Base-by-base conservation (phyloP, 1,284 basidiomycete genomes). In the Calocybe gambosa region DNA sequence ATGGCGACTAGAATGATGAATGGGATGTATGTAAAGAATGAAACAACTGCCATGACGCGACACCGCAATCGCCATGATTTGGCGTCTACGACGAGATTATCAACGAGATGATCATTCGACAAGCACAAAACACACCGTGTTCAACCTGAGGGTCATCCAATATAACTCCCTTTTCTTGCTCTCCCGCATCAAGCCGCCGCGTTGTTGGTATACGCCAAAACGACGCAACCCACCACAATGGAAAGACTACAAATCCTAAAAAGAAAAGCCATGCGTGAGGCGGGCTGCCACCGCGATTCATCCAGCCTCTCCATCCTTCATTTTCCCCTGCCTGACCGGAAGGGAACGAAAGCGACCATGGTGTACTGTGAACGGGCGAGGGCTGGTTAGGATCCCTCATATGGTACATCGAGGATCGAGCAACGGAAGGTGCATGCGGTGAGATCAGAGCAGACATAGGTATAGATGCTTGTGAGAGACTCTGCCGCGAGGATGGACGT, bases 141-240 rank as follows among this genome's bases (percentile, higher is more conserved):
- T 88, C 85, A 45, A 87, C 75, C 57, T 87, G 84, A 18, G 85
- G 85, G 62, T 88, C 85, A 56, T 88, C 85, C 36, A 88, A 65
- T 16, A 80, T 67, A 7, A 88, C 82, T 9, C 76, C 80, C 58
- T 85, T 86, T 65, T 85, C 85, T 42, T 69, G 69, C 50, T 78
- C 77, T 35, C 68, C 67, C 26, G 69, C 78, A 19, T 78, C 82
- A 23, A 82, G 70, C 34, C 69, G 69, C 53, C 85, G 69, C 37
- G 84, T 89, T 55, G 62, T 65, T 10, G 81, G 82, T 28, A 81
- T 74, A 20, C 67, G 67, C 55, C 78, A 68, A 51, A 85, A 68
- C 9, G 75, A 71, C n/a, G 79, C 82, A 48, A 78, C 55, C 82
- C 85, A 89, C 85, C 85, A 88, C 10, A 85, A 38, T n/a, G 84